Conservation (phyloP, 306 rosid species). For the Notholithocarpus densiflorus region DNA sequence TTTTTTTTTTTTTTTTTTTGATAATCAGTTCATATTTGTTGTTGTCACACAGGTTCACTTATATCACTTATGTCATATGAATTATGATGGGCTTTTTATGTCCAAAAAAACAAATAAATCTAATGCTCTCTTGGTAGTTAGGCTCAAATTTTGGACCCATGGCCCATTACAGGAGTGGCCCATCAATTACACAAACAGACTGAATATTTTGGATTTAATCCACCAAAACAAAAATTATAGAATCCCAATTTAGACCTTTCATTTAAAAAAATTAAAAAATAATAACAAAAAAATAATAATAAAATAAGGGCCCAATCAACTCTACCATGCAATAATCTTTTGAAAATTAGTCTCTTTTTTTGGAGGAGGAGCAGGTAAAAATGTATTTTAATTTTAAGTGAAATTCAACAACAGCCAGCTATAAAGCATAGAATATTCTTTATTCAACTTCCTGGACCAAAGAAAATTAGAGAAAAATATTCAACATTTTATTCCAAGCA, state of each 20-base stretch:
- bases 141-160: constrained; percentile 2
- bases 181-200: neutral
- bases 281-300: too few relatives aligned
- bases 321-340: too few relatives aligned
- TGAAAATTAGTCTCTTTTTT: too few relatives aligned
- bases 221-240: neutral
- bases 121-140: neutral
- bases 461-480: too few relatives aligned
- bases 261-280: too few relatives aligned
- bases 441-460: too few relatives aligned
- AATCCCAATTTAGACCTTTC: too few relatives aligned
- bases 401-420: neutral
- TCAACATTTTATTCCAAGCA: neutral
- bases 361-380: neutral
- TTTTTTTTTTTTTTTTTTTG: too few relatives aligned
- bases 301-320: too few relatives aligned
- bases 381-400: neutral
- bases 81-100: too few relatives aligned
- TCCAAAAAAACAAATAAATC: neutral
- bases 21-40: neutral
- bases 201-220: neutral
- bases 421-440: neutral
- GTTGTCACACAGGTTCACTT: too few relatives aligned
- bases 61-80: too few relatives aligned
- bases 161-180: constrained; percentile 1